Evolutionary conservation across 306 rosid species (phyloP).

Genomic region (Biancaea sappan): DNA sequence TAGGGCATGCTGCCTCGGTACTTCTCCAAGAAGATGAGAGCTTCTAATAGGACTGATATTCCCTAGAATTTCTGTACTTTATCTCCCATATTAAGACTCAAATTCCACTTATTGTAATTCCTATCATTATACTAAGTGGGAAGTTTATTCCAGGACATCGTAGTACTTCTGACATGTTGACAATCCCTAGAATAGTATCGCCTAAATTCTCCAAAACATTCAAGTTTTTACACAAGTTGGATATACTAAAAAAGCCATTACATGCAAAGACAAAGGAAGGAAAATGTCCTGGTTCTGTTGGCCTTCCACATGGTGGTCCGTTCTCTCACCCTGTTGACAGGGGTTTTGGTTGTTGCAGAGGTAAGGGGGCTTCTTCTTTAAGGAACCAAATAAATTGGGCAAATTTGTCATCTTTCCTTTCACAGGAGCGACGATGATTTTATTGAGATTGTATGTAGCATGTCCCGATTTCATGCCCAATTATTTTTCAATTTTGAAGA

Average conservation of each 20-base stretch:
- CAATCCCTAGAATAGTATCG: slow-evolving; percentile 28
- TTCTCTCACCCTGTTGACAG: slow-evolving; percentile 16
- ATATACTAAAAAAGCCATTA: slow-evolving; percentile 1
- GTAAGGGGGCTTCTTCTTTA: background rate
- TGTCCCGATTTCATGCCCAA: slow-evolving; percentile 6
- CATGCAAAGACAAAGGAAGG: background rate
- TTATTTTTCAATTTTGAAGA: slow-evolving; percentile 4
- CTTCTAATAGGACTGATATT: slow-evolving; percentile 16
- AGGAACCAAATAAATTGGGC: background rate
- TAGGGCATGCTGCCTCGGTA: background rate
- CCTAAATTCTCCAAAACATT: background rate
- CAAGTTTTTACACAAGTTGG: background rate
- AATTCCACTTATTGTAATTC: background rate
- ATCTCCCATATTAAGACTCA: slow-evolving; percentile 1
- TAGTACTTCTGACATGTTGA: slow-evolving; percentile 6
- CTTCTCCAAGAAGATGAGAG: background rate
- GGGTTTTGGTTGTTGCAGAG: slow-evolving; percentile 17
- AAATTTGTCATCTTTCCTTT: background rate
- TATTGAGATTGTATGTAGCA: slow-evolving; percentile 3
- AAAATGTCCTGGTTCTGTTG: background rate
- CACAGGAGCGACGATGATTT: background rate
- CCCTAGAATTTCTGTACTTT: background rate
- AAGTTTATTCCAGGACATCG: slow-evolving; percentile 9
- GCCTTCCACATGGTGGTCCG: slow-evolving; percentile 14
- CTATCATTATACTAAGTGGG: background rate